phyloP scores from a whole-genome alignment of 1,139 yeast genomes.

The Blastobotrys malaysiensis region DNA sequence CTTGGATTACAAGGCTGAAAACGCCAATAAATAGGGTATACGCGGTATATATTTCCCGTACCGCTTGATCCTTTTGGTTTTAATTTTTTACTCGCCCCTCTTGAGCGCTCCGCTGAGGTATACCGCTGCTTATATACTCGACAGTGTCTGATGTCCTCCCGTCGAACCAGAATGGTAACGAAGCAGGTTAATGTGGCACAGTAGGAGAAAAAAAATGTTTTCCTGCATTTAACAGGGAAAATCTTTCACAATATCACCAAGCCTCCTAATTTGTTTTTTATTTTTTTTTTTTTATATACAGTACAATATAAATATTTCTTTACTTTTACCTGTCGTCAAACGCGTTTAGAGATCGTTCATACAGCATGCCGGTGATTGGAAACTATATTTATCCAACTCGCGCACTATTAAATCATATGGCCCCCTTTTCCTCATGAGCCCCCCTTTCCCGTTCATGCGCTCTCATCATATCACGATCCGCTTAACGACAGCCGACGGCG shows the following conservation, averaged over 20 bases:
- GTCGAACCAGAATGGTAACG: background rate
- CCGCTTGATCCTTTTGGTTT: too few species aligned
- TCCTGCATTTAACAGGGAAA: background rate
- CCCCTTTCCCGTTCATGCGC: background rate
- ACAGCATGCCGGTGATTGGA: background rate
- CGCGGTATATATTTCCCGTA: background rate
- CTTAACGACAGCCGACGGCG: background rate
- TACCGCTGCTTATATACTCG: background rate
- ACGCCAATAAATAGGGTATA: background rate
- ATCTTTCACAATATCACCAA: background rate
- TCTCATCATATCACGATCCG: too few species aligned
- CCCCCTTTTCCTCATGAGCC: background rate
- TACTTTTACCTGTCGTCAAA: background rate
- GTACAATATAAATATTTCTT: too few species aligned
- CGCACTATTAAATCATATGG: background rate
- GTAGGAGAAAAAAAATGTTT: background rate
- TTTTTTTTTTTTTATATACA: too few species aligned
- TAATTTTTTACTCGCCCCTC: background rate
- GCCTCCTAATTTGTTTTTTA: background rate
- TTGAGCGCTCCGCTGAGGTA: background rate
- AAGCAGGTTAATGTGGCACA: background rate
- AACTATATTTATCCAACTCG: background rate
- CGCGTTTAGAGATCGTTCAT: background rate
- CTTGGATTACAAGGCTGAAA: background rate
- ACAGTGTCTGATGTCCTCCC: background rate